Evolutionary conservation across 345 rosid species (phyloP).

Genomic region (Anastatica hierochuntica): DNA sequence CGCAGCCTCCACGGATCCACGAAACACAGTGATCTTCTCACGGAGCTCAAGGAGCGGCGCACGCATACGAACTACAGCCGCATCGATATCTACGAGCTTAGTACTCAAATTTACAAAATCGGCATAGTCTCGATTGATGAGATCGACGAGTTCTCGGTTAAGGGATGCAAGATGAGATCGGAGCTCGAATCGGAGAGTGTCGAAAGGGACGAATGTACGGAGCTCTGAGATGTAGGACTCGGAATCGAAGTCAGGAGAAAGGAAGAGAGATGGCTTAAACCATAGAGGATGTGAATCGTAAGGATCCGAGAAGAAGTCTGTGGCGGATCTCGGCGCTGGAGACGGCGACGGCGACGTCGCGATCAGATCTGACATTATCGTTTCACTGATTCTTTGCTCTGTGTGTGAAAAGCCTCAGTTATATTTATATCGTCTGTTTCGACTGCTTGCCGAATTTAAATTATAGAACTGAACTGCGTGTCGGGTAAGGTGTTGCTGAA

Average conservation of each 20-base stretch:
- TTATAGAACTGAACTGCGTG: slow-evolving; percentile 5
- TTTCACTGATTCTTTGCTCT: background rate
- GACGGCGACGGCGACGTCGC: slow-evolving; percentile 41
- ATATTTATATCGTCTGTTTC: slow-evolving; percentile 2
- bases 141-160: slow-evolving; percentile 88
- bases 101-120: slow-evolving; percentile 94
- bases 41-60: slow-evolving; percentile 85
- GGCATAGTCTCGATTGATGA: slow-evolving; percentile 95
- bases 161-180: slow-evolving; percentile 77
- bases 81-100: slow-evolving; percentile 89
- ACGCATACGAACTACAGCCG: slow-evolving; percentile 92
- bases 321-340: slow-evolving; percentile 73
- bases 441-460: slow-evolving; percentile 2
- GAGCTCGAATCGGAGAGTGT: slow-evolving; percentile 91
- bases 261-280: slow-evolving; percentile 88
- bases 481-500: background rate
- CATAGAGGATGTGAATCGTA: slow-evolving; percentile 81
- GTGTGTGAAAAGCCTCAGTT: background rate
- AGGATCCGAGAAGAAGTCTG: slow-evolving; percentile 85
- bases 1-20: slow-evolving; percentile 57
- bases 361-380: slow-evolving; percentile 45
- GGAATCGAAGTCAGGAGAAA: slow-evolving; percentile 68
- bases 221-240: slow-evolving; percentile 91
- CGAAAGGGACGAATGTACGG: slow-evolving; percentile 91
- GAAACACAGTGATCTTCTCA: slow-evolving; percentile 77